Evolutionary conservation across 352 stramenopile species (phyloP), one percentile per base, ranked within the genome.

Genomic region (Halophytophthora polymorphica): DNA sequence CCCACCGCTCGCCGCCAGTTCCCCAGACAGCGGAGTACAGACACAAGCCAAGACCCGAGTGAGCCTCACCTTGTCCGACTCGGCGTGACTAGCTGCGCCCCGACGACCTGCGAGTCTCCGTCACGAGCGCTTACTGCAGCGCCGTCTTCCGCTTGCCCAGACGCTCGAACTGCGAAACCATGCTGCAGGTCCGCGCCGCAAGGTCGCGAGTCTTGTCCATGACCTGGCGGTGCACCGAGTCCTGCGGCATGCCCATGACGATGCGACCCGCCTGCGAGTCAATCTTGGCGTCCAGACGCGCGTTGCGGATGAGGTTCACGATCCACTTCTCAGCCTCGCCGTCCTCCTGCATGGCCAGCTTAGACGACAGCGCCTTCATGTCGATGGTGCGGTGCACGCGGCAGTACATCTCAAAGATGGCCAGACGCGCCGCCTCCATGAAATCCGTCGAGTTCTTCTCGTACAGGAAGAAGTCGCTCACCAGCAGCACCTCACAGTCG

Each of bases 351-450:
- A 99, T 99, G 33, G 90, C 94, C 52, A 99, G 80, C 80, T 98
- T 98, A 23, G 94, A 87, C 38, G 95, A 97, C 56, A 99, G 80
- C 61, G 93, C 95, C 53, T 88, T 88, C 64, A 99, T 97, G 81
- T 99, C 96, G 71, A 99, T 98, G 72, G 98, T 99, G 66, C 97
- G 86, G 83, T 99, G 96, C 63, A 99, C 98, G 47, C 96, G 86
- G 76, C 96, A 99, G 78, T 99, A 99, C 61, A 98, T 98, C 73
- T 99, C 97, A 69, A 99, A 99, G 53, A 99, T 98, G 73, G 98
- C 96, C 14, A 98, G 83, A 19, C 96, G 82, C 14, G 96, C 96
- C 33, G 96, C 87, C 69, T 99, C 96, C 95, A 99, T 98, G 56
- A 99, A 99, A 57, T 96, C 91, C n/a, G 80, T 93, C 66, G 98